These are phyloP conservation scores for Trichoderma sp. DNA, from an alignment of 2,329 filamentous ascomycete species.

Conservation along the genomic window DNA sequence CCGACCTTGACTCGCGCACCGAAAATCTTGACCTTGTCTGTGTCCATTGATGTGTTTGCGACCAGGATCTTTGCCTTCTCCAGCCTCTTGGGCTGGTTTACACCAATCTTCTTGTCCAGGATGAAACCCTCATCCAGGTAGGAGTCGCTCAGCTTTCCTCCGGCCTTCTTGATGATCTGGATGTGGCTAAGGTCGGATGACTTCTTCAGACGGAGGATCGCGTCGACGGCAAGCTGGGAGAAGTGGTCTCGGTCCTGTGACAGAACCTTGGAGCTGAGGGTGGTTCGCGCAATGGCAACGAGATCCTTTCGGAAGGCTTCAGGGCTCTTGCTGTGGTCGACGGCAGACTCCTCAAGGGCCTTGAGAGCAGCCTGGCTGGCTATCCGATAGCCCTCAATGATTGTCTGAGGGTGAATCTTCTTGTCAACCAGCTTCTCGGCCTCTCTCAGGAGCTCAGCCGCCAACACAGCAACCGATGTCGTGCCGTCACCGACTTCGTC, in stretches of 20 bases:
- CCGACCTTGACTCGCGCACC: constrained; percentile 95
- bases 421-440: constrained; percentile 96
- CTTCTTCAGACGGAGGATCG: constrained; percentile 82
- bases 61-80: constrained; percentile 98
- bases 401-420: constrained; percentile 99
- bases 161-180: constrained; percentile 99
- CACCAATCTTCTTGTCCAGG: constrained; percentile 97
- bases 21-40: constrained; percentile 99
- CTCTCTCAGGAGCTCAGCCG: constrained; percentile 91
- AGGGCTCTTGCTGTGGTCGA: constrained; percentile 82
- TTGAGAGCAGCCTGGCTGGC: constrained; percentile 83
- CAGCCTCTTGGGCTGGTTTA: constrained; percentile 95
- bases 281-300: constrained; percentile 86
- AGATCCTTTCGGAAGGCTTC: constrained; percentile 87
- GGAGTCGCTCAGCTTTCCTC: constrained; percentile 94
- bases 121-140: constrained; percentile 99
- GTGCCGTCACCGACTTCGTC: constrained; percentile 98
- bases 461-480: constrained; percentile 93
- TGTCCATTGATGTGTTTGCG: constrained; percentile 98
- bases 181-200: constrained; percentile 96
- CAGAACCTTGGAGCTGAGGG: constrained; percentile 94
- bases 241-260: constrained; percentile 93
- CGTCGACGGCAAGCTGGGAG: constrained; percentile 82
- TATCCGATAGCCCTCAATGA: constrained; percentile 98
- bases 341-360: constrained; percentile 78